Base-by-base conservation (phyloP, 164 flowering plant species). In the Vitis cinerea region DNA sequence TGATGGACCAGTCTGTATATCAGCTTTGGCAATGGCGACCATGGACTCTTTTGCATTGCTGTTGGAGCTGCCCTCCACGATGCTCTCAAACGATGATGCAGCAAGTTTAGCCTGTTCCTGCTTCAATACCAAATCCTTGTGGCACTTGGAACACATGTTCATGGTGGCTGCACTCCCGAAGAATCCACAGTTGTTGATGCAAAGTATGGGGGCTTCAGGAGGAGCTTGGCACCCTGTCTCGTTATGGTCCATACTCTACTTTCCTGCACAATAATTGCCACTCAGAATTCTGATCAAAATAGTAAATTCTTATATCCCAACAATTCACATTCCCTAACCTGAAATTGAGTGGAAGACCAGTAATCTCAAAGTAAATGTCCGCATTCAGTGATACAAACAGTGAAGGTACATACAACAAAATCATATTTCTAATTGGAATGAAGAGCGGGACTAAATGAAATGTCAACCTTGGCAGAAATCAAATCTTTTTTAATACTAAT, bases 121-220 rank as follows among this genome's bases (percentile, higher is more conserved):
- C 61, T 80, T 78, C 68, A 83, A 16, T 9, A 71, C 59, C 63
- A 69, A 30, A 50, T 81, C 86, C 58, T 67, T 75, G 80, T 78
- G 71, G 78, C 86, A 83, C 54, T 80, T 83, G 73, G 86, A 83
- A 31, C 86, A 80, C 73, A 83, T 64, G 57, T 83, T 79, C 80
- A 71, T 76, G 47, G 86, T 83, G 16, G 78, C 82, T 9, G 74
- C 80, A 64, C 75, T 77, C 14, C 81, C 85, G 15, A 77, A 79
- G 59, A 82, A 80, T 1, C 83, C 81, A n/a, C 81, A 80, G 50
- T 76, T 78, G 68, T 77, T 78, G 52, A 68, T 61, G 56, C 84
- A 83, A 1, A 68, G 72, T n/a, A 69, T 59, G 15, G 81, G 79
- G 27, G 27, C 27, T 23, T 23, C 27, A 23, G 27, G 27, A 23